Evolutionary conservation across 1,284 basidiomycete genomes (phyloP).

Genomic region (Ganoderma sinense): DNA sequence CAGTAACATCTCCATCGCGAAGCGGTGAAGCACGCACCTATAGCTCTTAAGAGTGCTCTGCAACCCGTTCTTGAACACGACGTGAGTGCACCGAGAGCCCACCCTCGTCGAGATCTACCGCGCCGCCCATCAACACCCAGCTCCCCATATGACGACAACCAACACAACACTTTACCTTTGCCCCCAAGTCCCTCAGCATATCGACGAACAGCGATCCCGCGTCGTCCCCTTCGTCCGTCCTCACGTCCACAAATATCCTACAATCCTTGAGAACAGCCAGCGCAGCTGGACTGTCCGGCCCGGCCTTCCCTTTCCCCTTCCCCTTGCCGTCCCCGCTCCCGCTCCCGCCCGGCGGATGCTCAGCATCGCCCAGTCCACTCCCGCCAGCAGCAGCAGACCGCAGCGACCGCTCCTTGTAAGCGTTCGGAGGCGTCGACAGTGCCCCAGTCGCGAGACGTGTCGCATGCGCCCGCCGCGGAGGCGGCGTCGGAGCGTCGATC

Average conservation of each 20-base stretch:
- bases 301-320: slow-evolving; percentile 42
- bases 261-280: slow-evolving; percentile 74
- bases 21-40: slow-evolving; percentile 48
- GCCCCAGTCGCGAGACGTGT: slow-evolving; percentile 29
- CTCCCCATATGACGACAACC: neutral
- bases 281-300: slow-evolving; percentile 46
- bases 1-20: neutral
- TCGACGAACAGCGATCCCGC: slow-evolving; percentile 86
- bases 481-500: slow-evolving; percentile 14
- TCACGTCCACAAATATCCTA: slow-evolving; percentile 89
- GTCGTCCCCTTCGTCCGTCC: slow-evolving; percentile 87
- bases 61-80: slow-evolving; percentile 90
- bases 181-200: slow-evolving; percentile 84
- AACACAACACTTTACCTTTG: slow-evolving; percentile 65
- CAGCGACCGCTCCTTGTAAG: slow-evolving; percentile 16
- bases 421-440: slow-evolving; percentile 24
- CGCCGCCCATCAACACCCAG: slow-evolving; percentile 18
- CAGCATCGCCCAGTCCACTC: neutral
- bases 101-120: slow-evolving; percentile 65
- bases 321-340: slow-evolving; percentile 19
- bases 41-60: slow-evolving; percentile 82
- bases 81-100: slow-evolving; percentile 86
- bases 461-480: slow-evolving; percentile 19
- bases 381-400: slow-evolving; percentile 8
- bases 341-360: slow-evolving; percentile 5